Base-by-base conservation (phyloP, 2,329 filamentous ascomycete genomes). In the Neofusicoccum umdonicola region DNA sequence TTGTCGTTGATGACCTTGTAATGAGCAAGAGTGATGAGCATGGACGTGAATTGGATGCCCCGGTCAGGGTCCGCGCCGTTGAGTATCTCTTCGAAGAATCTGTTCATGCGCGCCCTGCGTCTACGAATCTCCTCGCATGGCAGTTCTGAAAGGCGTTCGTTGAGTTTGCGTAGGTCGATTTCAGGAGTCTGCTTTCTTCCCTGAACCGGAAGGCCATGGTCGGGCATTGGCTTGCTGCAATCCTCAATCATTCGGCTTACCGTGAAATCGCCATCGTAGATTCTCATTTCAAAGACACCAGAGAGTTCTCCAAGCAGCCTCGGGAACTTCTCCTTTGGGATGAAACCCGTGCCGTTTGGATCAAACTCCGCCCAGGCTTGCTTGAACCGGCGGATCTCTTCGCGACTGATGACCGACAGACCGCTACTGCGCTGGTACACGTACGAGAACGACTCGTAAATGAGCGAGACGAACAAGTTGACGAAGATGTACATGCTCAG, bases 401-500 rank as follows among this genome's bases (percentile, higher is more conserved):
- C 93, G 68, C 95, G 87, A 71, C 92, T 96, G 71, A 99, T 90
- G 67, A 91, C 90, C 5, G 91, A 92, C 70, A 97, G 85, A n/a
- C 93, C 92, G 72, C 91, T 97, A 66, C 94, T 97, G 68, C 93
- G 88, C 80, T 99, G 96, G 76, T 98, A 99, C 68, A 99, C 95
- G 73, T 99, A 99, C 76, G 93, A 97, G 84, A 99, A 99, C 79
- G 93, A 98, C 81, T 99, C 95, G 80, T 96, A 99, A 70, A 99
- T 99, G 76, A 99, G 88, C 56, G 95, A 99, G 66, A 99, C 94
- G 77, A 99, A 99, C 74, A 99, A 81, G 73, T 94, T 97, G 74
- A 98, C 94, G 73, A 99, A 99, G 72, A 99, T 96, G 80, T 99
- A 99, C 95, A 99, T 99, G 90, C 94, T 98, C 78, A 99, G 85